Evolutionary conservation across 2,329 filamentous ascomycete species (phyloP).

Genomic region (Verticillium klebahnii): DNA sequence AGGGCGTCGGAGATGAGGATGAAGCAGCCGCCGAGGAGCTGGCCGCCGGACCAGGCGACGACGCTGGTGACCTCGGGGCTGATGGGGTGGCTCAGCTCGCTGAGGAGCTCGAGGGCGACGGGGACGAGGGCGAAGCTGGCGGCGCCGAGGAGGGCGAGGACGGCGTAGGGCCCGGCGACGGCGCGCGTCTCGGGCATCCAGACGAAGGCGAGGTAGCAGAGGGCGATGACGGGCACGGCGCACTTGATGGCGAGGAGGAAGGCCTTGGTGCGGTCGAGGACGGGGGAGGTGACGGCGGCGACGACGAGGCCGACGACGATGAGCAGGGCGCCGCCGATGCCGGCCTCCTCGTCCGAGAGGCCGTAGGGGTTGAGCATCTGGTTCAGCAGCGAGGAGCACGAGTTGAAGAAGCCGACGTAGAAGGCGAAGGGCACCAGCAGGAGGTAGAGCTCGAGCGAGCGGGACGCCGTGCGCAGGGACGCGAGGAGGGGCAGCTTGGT

Average conservation of each 20-base stretch:
- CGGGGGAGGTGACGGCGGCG: slow-evolving; percentile 71
- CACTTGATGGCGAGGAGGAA: slow-evolving; percentile 71
- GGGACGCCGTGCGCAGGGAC: slow-evolving; percentile 49
- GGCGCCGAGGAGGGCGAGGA: slow-evolving; percentile 74
- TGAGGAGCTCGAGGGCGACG: slow-evolving; percentile 79
- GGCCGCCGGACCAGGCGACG: slow-evolving; percentile 80
- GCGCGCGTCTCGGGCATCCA: slow-evolving; percentile 60
- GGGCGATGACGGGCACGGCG: slow-evolving; percentile 67
- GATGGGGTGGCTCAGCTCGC: slow-evolving; percentile 82
- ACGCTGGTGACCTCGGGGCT: slow-evolving; percentile 81
- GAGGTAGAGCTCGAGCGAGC: slow-evolving; percentile 71
- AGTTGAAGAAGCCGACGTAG: slow-evolving; percentile 94
- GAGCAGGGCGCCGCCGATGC: slow-evolving; percentile 82
- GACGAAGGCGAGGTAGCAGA: slow-evolving; percentile 72
- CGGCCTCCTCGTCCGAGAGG: slow-evolving; percentile 77
- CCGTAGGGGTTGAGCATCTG: slow-evolving; percentile 86
- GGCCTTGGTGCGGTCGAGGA: slow-evolving; percentile 79
- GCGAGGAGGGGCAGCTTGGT: slow-evolving; percentile 47
- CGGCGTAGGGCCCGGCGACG: slow-evolving; percentile 66
- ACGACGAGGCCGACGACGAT: slow-evolving; percentile 82
- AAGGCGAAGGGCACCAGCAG: slow-evolving; percentile 75
- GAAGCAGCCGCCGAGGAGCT: slow-evolving; percentile 80
- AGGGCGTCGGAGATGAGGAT: slow-evolving; percentile 79
- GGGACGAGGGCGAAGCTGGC: slow-evolving; percentile 77
- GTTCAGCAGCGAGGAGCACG: slow-evolving; percentile 79